These are phyloP conservation scores for Ophiosphaerella herpotricha DNA, from an alignment of 2,329 filamentous ascomycete species.

Conservation along the genomic window DNA sequence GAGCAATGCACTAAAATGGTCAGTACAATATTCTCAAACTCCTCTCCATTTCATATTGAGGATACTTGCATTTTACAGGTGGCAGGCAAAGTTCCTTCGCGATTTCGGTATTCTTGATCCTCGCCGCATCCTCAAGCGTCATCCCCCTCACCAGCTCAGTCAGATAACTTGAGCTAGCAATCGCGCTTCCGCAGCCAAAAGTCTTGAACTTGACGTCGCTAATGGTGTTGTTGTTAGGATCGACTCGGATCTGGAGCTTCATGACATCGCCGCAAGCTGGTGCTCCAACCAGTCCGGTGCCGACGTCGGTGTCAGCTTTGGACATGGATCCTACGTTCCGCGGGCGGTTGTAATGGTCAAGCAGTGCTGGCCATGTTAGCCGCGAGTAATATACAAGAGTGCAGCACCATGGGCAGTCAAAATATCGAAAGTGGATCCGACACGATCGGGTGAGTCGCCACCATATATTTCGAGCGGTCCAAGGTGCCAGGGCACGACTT, in stretches of 20 bases:
- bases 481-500: conserved; percentile 41
- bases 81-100: conserved; percentile 92
- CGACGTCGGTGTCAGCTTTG: conserved; percentile 81
- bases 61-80: conserved; percentile 77
- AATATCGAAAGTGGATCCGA: conserved; percentile 9
- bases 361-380: conserved; percentile 55
- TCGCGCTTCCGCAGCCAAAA: conserved; percentile 91
- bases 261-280: conserved; percentile 91
- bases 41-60: background rate
- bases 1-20: conserved; percentile 77
- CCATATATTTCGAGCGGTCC: conserved; percentile 3
- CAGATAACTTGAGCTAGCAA: conserved; percentile 91
- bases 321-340: conserved; percentile 79
- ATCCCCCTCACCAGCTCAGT: conserved; percentile 95
- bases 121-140: conserved; percentile 90
- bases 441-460: conserved; percentile 12
- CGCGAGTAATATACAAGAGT: conserved; percentile 22
- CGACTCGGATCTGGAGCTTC: conserved; percentile 92
- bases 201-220: conserved; percentile 98
- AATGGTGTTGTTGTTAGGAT: conserved; percentile 85
- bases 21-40: conserved; percentile 8
- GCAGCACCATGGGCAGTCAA: background rate
- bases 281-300: conserved; percentile 89
- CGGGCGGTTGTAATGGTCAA: conserved; percentile 82
- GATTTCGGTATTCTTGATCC: conserved; percentile 96